phyloP scores from a whole-genome alignment of 2,329 filamentous ascomycete genomes.

The Periglandula ipomoeae region DNA sequence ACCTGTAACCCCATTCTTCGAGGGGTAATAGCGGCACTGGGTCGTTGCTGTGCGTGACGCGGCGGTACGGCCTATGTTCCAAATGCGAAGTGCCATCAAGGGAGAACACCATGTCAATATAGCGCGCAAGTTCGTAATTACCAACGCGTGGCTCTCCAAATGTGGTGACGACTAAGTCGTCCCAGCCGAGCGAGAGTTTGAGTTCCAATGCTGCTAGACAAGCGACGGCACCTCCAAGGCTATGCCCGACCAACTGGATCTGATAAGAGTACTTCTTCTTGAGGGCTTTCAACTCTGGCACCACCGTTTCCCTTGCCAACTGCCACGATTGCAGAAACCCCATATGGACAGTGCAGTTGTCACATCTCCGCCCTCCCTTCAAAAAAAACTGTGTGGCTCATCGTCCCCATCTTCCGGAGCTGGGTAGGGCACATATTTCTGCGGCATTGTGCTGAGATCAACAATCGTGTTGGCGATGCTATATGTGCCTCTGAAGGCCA shows the following conservation, averaged over 20 bases:
- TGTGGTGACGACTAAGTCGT: slow-evolving; percentile 69
- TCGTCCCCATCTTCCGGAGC: slow-evolving; percentile 36
- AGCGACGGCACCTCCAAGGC: slow-evolving; percentile 84
- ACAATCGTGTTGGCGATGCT: slow-evolving; percentile 85
- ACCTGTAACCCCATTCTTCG: slow-evolving; percentile 76
- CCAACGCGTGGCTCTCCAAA: slow-evolving; percentile 78
- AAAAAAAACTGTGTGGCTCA: slow-evolving; percentile 3
- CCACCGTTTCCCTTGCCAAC: slow-evolving; percentile 58
- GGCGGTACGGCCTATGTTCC: slow-evolving; percentile 47
- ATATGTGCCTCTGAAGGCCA: slow-evolving; percentile 92
- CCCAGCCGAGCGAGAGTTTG: slow-evolving; percentile 60
- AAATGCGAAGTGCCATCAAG: slow-evolving; percentile 24
- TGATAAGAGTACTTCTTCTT: slow-evolving; percentile 55
- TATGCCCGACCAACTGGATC: slow-evolving; percentile 79
- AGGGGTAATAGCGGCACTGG: slow-evolving; percentile 83
- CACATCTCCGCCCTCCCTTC: slow-evolving; percentile 47
- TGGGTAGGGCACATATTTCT: slow-evolving; percentile 85
- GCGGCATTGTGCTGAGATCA: slow-evolving; percentile 81
- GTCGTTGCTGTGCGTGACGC: slow-evolving; percentile 79
- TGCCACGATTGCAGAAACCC: slow-evolving; percentile 85
- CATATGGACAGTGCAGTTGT: slow-evolving; percentile 84
- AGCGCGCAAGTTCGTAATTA: slow-evolving; percentile 45
- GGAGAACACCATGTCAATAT: slow-evolving; percentile 44
- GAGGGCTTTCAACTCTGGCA: slow-evolving; percentile 56
- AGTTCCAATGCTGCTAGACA: slow-evolving; percentile 80